Evolutionary conservation across 352 stramenopile species (phyloP).

Genomic region (Phytopythium litorale): DNA sequence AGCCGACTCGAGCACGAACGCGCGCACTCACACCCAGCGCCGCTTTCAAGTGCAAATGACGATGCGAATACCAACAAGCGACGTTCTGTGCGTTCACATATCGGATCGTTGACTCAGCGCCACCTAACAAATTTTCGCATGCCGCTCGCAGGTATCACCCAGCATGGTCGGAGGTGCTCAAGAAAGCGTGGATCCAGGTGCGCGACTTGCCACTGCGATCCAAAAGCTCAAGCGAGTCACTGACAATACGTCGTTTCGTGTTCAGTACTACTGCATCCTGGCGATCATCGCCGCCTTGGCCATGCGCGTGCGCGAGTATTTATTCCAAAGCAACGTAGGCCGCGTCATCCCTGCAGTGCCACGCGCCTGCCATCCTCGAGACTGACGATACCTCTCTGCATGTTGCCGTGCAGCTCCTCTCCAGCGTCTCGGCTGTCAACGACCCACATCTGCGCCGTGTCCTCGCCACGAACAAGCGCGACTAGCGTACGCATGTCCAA

Average conservation of each 20-base stretch:
- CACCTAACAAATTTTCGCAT: neutral
- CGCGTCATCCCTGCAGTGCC: neutral
- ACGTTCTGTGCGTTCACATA: conserved; percentile 23
- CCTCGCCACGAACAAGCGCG: neutral
- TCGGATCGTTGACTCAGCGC: neutral
- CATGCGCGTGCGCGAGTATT: conserved; percentile 28
- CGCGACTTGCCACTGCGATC: neutral
- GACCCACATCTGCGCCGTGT: conserved; percentile 10
- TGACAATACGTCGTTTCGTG: neutral
- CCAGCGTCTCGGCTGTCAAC: conserved; percentile 29
- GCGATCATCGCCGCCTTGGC: conserved; percentile 26
- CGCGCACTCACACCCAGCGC: conserved; percentile 3
- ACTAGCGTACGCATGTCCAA: neutral
- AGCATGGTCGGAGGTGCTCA: conserved; percentile 55
- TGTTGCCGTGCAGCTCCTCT: conserved; percentile 15
- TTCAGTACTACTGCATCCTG: conserved; percentile 47
- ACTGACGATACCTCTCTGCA: neutral
- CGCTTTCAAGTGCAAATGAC: conserved; percentile 35
- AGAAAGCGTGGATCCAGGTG: conserved; percentile 71
- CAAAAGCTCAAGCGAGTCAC: neutral
- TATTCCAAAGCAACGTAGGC: conserved; percentile 39
- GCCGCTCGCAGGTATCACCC: conserved; percentile 36
- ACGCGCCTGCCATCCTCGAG: neutral
- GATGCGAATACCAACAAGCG: conserved; percentile 34
- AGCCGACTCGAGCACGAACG: conserved; percentile 15